Conservation (phyloP, 2,329 filamentous ascomycete genomes). For the Paraphaeosphaeria minitans region DNA sequence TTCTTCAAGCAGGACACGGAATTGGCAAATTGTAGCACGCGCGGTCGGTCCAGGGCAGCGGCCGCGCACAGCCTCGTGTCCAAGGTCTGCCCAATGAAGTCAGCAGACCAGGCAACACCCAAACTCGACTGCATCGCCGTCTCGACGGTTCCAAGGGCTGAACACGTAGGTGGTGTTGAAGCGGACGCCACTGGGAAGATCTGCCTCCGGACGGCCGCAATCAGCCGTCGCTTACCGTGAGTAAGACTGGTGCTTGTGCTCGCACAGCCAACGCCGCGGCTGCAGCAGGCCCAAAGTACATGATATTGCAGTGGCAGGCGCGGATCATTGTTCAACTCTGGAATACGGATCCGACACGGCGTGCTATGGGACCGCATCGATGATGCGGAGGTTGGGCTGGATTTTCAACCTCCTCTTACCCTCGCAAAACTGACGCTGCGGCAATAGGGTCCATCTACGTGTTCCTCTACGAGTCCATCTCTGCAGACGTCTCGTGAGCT, state of each 20-base stretch:
- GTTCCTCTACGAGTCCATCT: not conserved
- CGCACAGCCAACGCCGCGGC: not conserved
- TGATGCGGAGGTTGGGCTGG: not conserved
- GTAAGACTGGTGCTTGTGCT: not conserved
- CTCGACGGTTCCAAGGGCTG: not conserved
- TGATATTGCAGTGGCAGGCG: constrained; percentile 6
- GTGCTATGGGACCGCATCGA: not conserved
- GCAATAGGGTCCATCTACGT: not conserved
- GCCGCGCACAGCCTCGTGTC: not conserved
- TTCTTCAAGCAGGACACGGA: not conserved
- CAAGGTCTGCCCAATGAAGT: not conserved
- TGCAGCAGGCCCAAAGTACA: not conserved
- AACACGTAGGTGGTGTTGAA: not conserved
- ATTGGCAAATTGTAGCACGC: not conserved
- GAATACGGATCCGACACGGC: not conserved
- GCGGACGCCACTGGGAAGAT: not conserved
- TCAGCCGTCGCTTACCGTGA: not conserved
- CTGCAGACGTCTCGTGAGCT: not conserved
- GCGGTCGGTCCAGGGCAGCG: not conserved
- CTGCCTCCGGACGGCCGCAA: not conserved
- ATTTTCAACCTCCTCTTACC: not conserved
- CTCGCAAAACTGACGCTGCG: not conserved
- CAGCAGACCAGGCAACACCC: not conserved
- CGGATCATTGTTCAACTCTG: not conserved
- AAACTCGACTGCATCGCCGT: not conserved